Conservation (phyloP, 2,329 filamentous ascomycete species). For the Neofusicoccum cordaticola region DNA sequence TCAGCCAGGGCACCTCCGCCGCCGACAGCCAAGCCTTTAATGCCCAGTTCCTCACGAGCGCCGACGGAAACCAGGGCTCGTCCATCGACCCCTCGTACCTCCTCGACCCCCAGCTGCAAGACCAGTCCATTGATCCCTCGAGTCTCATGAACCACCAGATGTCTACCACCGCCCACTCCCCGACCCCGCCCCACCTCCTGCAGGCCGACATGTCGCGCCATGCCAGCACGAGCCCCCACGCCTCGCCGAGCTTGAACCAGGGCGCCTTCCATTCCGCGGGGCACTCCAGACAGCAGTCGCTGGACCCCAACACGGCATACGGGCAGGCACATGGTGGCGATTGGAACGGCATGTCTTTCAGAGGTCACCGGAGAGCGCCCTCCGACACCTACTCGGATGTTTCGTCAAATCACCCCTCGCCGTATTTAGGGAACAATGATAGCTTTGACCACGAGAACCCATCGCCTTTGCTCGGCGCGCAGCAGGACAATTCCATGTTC, state of each 20-base stretch:
- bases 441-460: slow-evolving; percentile 73
- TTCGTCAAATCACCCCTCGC: slow-evolving; percentile 75
- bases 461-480: slow-evolving; percentile 75
- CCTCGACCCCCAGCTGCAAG: slow-evolving; percentile 46
- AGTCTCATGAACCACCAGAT: slow-evolving; percentile 49
- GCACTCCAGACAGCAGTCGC: slow-evolving; percentile 59
- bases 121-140: slow-evolving; percentile 45
- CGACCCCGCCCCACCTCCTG: slow-evolving; percentile 57
- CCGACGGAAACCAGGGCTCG: slow-evolving; percentile 53
- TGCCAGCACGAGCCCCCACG: slow-evolving; percentile 52
- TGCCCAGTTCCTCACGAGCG: slow-evolving; percentile 55
- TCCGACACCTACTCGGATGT: slow-evolving; percentile 89
- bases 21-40: slow-evolving; percentile 27
- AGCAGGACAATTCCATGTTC: slow-evolving; percentile 69
- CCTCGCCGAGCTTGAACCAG: slow-evolving; percentile 54
- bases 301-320: slow-evolving; percentile 62
- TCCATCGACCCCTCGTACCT: slow-evolving; percentile 60
- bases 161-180: slow-evolving; percentile 50
- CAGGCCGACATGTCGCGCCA: slow-evolving; percentile 52
- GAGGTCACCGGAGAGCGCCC: slow-evolving; percentile 76
- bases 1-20: slow-evolving; percentile 28
- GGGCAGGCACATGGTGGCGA: slow-evolving; percentile 55
- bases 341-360: slow-evolving; percentile 65
- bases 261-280: slow-evolving; percentile 52
- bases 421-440: slow-evolving; percentile 74